phyloP scores from a whole-genome alignment of 345 rosid species.

The Kandelia obovata region DNA sequence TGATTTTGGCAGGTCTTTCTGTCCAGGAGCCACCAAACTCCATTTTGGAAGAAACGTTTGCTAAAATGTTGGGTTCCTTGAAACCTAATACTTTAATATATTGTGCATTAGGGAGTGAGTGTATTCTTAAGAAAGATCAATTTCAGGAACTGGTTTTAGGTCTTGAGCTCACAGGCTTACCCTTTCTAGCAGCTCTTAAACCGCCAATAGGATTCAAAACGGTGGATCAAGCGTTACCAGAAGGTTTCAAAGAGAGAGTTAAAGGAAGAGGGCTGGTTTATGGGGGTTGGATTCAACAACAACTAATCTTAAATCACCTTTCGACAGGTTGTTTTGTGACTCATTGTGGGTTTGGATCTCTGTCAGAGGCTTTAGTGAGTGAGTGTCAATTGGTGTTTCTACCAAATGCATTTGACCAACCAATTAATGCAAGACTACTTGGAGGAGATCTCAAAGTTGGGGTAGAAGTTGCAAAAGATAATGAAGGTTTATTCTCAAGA shows the following conservation, averaged over 20 bases:
- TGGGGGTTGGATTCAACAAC: conserved; percentile 40
- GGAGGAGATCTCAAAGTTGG: conserved; percentile 5
- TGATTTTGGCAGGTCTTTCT: background rate
- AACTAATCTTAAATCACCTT: conserved; percentile 25
- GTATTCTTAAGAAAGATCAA: background rate
- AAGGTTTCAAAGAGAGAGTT: background rate
- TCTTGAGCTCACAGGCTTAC: conserved; percentile 5
- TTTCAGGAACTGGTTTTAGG: conserved; percentile 8
- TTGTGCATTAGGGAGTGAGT: conserved; percentile 3
- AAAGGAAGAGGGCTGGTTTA: conserved; percentile 27
- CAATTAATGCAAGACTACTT: conserved; percentile 43
- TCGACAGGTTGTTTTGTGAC: conserved; percentile 45
- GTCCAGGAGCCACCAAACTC: background rate
- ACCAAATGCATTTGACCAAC: conserved; percentile 41
- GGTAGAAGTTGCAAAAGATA: conserved; percentile 30
- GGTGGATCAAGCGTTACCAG: background rate
- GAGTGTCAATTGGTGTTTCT: conserved; percentile 40
- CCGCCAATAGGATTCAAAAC: background rate
- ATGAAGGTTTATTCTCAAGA: conserved; percentile 32
- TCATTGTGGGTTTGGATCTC: conserved; percentile 43
- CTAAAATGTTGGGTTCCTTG: background rate
- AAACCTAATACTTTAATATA: background rate
- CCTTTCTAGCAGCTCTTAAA: background rate
- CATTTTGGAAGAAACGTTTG: background rate
- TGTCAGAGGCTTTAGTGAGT: conserved; percentile 31